These are phyloP conservation scores for Hygrophorus pudorinus DNA, from an alignment of 768 basidiomycete genomes.

Conservation along the genomic window DNA sequence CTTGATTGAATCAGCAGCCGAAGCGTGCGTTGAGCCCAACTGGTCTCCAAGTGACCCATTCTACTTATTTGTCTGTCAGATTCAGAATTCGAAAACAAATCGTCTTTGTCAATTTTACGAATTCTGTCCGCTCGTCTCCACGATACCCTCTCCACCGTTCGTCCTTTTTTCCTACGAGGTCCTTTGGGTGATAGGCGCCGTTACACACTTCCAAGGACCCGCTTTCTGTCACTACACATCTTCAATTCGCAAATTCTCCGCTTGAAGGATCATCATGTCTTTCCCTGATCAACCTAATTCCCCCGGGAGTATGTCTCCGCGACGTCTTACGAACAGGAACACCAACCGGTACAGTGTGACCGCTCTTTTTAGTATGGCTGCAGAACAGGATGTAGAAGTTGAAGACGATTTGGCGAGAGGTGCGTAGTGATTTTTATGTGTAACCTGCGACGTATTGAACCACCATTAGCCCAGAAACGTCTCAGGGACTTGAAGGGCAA, in stretches of 20 bases:
- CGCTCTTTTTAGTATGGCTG: slow-evolving; percentile 94
- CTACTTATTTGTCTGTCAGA: too few relatives aligned
- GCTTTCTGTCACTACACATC: slow-evolving; percentile 11
- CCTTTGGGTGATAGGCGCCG: too few relatives aligned
- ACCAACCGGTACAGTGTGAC: slow-evolving; percentile 96
- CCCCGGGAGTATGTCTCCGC: slow-evolving; percentile 54
- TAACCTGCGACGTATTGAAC: slow-evolving; percentile 3
- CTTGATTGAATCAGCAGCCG: too few relatives aligned
- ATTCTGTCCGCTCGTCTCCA: too few relatives aligned
- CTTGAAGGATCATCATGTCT: slow-evolving; percentile 40
- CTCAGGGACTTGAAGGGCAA: slow-evolving; percentile 91
- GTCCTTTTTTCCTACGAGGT: too few relatives aligned
- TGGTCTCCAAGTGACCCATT: too few relatives aligned
- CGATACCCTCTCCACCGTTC: too few relatives aligned
- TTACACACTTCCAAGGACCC: neutral
- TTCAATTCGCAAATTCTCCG: slow-evolving; percentile 14
- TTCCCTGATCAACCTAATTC: slow-evolving; percentile 53
- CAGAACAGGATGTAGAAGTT: slow-evolving; percentile 96
- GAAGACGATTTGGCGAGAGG: slow-evolving; percentile 95
- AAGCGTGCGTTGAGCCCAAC: too few relatives aligned
- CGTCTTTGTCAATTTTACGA: too few relatives aligned
- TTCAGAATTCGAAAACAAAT: too few relatives aligned
- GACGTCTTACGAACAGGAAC: slow-evolving; percentile 82
- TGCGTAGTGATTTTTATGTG: slow-evolving; percentile 25
- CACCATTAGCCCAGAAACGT: slow-evolving; percentile 79